phyloP scores from a whole-genome alignment of 805 yeast species.

The Barnettozyma salicaria region DNA sequence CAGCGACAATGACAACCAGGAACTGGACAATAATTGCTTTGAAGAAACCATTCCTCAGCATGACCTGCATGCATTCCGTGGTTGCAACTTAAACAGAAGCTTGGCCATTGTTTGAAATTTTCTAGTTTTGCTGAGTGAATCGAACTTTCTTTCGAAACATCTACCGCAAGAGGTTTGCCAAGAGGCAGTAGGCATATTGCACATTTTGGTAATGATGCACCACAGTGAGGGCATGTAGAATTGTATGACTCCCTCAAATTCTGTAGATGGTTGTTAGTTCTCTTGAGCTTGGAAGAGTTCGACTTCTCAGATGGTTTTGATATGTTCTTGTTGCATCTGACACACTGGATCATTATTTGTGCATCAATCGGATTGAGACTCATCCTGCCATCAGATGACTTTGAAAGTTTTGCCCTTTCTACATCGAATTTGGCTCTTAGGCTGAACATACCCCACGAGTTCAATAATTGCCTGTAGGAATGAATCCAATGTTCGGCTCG shows the following conservation, averaged over 20 bases:
- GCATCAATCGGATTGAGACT: conserved; percentile 52
- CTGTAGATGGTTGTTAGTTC: conserved; percentile 5
- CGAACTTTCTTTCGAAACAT: conserved; percentile 9
- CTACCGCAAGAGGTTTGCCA: conserved; percentile 55
- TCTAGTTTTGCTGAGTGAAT: conserved; percentile 18
- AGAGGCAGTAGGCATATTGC: conserved; percentile 79
- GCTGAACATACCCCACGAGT: conserved; percentile 77
- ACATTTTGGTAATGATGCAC: conserved; percentile 82
- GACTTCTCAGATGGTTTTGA: conserved; percentile 30
- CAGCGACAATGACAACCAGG: conserved; percentile 89
- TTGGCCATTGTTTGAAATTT: conserved; percentile 73
- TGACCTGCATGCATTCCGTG: conserved; percentile 95
- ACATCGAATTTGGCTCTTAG: conserved; percentile 83
- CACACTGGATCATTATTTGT: conserved; percentile 78
- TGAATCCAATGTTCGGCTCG: conserved; percentile 77
- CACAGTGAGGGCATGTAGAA: conserved; percentile 72
- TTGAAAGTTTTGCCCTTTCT: conserved; percentile 58
- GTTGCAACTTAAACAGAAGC: conserved; percentile 84
- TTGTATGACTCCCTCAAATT: conserved; percentile 11
- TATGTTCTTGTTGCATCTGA: conserved; percentile 72
- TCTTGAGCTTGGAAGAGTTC: conserved; percentile 8
- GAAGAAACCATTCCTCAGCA: conserved; percentile 92
- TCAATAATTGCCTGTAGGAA: conserved; percentile 59
- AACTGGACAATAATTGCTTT: conserved; percentile 85
- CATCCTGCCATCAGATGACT: conserved; percentile 40